These are phyloP conservation scores for Suillus discolor DNA, from an alignment of 768 basidiomycete species.

Conservation along the genomic window DNA sequence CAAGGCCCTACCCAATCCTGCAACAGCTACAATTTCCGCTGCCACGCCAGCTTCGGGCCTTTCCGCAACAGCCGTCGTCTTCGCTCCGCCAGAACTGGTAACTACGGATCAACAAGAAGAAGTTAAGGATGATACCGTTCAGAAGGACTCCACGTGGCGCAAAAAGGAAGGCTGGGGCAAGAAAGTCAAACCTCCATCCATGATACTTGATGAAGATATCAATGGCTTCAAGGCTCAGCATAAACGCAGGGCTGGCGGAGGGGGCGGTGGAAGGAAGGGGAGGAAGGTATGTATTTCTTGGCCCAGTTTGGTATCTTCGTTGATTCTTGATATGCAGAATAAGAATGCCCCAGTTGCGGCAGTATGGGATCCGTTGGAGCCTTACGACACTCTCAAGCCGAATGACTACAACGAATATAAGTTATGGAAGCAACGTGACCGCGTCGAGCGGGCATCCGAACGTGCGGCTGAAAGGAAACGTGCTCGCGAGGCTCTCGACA, in stretches of 20 bases:
- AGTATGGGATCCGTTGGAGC: slow-evolving; percentile 79
- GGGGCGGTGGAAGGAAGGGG: slow-evolving; percentile 51
- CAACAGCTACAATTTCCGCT: slow-evolving; percentile 22
- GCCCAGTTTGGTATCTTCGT: background rate
- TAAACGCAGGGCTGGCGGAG: slow-evolving; percentile 55
- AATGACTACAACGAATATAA: slow-evolving; percentile 93
- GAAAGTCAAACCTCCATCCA: slow-evolving; percentile 88
- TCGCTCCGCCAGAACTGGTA: slow-evolving; percentile 66
- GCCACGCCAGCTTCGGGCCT: slow-evolving; percentile 34
- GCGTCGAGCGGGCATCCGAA: slow-evolving; percentile 67
- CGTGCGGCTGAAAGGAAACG: slow-evolving; percentile 64
- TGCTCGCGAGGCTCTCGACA: slow-evolving; percentile 47
- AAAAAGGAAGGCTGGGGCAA: slow-evolving; percentile 75
- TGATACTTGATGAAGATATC: slow-evolving; percentile 87
- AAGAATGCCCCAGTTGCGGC: slow-evolving; percentile 54
- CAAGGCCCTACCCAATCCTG: slow-evolving; percentile 41
- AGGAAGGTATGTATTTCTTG: slow-evolving; percentile 55
- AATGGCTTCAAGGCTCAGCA: slow-evolving; percentile 76
- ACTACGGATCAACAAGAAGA: slow-evolving; percentile 29
- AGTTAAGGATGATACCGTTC: slow-evolving; percentile 28
- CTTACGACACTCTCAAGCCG: slow-evolving; percentile 80
- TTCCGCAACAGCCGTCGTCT: slow-evolving; percentile 66
- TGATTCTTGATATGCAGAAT: slow-evolving; percentile 44
- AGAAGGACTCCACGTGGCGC: slow-evolving; percentile 38
- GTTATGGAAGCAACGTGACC: slow-evolving; percentile 73